Evolutionary conservation across 352 stramenopile genomes (phyloP), one percentile per base, ranked within the genome.

Genomic region (Pythium scleroteichum): DNA sequence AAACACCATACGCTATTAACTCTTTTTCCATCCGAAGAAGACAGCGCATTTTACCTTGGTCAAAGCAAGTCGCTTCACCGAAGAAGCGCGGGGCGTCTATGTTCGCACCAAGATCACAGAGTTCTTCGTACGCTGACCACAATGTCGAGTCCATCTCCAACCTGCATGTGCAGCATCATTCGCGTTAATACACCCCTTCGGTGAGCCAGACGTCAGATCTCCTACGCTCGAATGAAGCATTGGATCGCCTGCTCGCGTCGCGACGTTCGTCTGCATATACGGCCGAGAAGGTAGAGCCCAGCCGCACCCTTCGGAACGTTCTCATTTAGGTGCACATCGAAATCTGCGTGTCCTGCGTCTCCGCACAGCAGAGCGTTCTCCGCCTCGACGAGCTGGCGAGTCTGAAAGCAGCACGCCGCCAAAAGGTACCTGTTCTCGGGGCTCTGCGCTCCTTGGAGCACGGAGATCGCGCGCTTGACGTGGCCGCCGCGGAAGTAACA

Each of bases 51-150:
- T 1, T 53, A 68, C 60, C 60, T 13, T 58, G 22, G 22, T 53
- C 32, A 20, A 68, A 58, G 19, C 67, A 88, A 27, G 72, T 87
- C 22, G 69, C 49, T 20, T 47, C 8, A 4, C 79, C 74, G 53
- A 94, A 95, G 66, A 94, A 94, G 12, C 53, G 66, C 29, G 72
- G 48, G 1, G 78, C 77, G 8, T 94, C 79, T 12, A 88, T 29
- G 45, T 90, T 79, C 6, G 76, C 85, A 32, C 96, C 96, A 13
- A 99, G 71, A 56, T 98, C 86, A 51, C 92, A 98, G 4, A 99
- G 77, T 33, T 94, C 82, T 57, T 98, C 88, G 66, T 96, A 98
- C 40, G 90, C 90, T 12, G 78, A 85, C 92, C 93, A 98, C 62
- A 98, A 69, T 17, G 93, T 89, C 20, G 89, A 74, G 68, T 98